Evolutionary conservation across 2,329 filamentous ascomycete genomes (phyloP).

Genomic region (Fusarium sublunatum): DNA sequence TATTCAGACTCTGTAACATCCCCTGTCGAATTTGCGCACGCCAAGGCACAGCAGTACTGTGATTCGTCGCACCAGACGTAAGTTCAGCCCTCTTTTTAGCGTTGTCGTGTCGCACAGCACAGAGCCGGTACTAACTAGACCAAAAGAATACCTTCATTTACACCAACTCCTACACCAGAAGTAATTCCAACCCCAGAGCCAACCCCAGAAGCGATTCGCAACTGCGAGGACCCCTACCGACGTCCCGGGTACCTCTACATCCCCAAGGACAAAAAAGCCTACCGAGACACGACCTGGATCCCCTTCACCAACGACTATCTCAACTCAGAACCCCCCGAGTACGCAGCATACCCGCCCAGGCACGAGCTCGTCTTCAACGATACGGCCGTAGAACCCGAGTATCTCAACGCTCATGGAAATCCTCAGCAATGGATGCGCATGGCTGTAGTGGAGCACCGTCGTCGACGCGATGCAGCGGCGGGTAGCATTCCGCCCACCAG

Average conservation of each 20-base stretch:
- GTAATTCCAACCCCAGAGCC: background rate
- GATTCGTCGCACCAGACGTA: constrained; percentile 4
- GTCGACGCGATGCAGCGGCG: constrained; percentile 1
- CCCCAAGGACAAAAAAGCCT: constrained; percentile 66
- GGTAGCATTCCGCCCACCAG: background rate
- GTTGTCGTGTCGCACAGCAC: too few relatives aligned
- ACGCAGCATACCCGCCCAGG: constrained; percentile 53
- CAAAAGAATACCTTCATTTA: constrained; percentile 5
- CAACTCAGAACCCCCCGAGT: constrained; percentile 65
- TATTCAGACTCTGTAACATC: constrained; percentile 16
- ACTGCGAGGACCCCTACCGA: constrained; percentile 48
- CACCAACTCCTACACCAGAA: constrained; percentile 1
- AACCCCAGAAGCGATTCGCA: constrained; percentile 7
- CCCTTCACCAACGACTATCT: constrained; percentile 59
- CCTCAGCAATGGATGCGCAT: constrained; percentile 36
- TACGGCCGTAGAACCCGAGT: constrained; percentile 54
- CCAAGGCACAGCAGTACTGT: constrained; percentile 30
- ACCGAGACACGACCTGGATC: constrained; percentile 59
- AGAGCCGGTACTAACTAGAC: background rate
- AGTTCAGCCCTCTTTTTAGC: background rate
- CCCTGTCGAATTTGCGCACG: constrained; percentile 26
- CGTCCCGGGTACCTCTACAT: constrained; percentile 70
- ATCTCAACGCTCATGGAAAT: constrained; percentile 15
- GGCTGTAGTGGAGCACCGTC: constrained; percentile 26
- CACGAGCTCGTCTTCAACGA: constrained; percentile 76